Percentiles rank a stretch among this genome's conserved stretches.
phyloP scores from a whole-genome alignment of 306 rosid genomes.

The Boehmeria nivea region DNA sequence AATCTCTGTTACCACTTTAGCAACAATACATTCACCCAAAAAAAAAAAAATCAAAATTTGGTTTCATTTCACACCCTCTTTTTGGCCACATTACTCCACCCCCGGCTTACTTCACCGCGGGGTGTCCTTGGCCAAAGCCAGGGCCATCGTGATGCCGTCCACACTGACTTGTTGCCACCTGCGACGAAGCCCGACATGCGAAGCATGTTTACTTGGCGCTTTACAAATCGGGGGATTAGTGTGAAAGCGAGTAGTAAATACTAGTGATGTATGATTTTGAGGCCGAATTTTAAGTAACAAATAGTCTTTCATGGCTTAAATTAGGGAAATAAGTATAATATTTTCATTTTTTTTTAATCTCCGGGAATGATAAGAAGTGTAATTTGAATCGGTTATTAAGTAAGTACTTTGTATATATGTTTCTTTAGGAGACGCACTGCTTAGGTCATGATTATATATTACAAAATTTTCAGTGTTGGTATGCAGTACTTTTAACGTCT shows the following conservation, averaged over 20 bases:
- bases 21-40: background rate
- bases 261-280: background rate
- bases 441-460: constrained; percentile 3
- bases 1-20: background rate
- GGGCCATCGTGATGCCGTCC: constrained; percentile 2
- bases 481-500: constrained; percentile 9
- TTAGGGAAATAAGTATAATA: background rate
- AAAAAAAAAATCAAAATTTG: background rate
- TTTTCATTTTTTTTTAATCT: background rate
- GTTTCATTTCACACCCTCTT: background rate
- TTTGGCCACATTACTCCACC: background rate
- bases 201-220: constrained; percentile 35
- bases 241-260: background rate
- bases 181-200: constrained; percentile 45
- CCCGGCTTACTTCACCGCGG: constrained; percentile 7
- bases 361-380: constrained; percentile 3
- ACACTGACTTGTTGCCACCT: constrained; percentile 37
- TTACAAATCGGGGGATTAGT: constrained; percentile 4
- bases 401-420: constrained; percentile 22
- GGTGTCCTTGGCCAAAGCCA: constrained; percentile 15
- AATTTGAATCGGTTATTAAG: too few relatives aligned
- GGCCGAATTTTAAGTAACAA: background rate
- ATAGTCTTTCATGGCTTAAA: constrained; percentile 9
- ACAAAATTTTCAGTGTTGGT: background rate
- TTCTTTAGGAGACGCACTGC: constrained; percentile 24